Conservation (phyloP, 352 stramenopile species). For the Phytopythium cucurbitacearum region DNA sequence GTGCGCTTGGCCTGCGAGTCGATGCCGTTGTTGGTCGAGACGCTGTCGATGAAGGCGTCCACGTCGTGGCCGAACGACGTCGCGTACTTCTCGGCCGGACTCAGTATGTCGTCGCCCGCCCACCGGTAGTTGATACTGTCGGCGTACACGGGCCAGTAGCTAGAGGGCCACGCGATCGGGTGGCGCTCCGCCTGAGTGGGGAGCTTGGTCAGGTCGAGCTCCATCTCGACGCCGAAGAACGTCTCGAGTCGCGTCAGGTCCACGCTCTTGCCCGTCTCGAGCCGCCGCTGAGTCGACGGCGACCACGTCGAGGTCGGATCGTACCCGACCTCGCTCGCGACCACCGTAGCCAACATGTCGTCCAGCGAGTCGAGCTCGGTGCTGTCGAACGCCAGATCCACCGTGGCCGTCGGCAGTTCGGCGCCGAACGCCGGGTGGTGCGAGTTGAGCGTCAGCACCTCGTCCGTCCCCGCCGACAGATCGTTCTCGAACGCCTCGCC, state of each 20-base stretch:
- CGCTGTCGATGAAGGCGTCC: constrained; percentile 31
- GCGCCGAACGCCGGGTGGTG: constrained; percentile 26
- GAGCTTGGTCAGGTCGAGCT: constrained; percentile 47
- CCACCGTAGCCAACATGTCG: constrained; percentile 5
- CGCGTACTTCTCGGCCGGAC: constrained; percentile 51
- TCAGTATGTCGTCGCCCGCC: constrained; percentile 22
- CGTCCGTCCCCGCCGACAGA: constrained; percentile 13
- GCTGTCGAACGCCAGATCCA: constrained; percentile 8
- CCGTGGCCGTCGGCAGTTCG: constrained; percentile 21
- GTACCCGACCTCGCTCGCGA: constrained; percentile 8
- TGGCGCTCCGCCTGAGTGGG: constrained; percentile 34
- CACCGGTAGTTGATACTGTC: constrained; percentile 67
- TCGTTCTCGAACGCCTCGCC: constrained; percentile 21
- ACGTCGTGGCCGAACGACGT: constrained; percentile 39
- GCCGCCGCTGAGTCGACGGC: constrained; percentile 8
- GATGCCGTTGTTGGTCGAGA: constrained; percentile 43
- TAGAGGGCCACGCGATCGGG: constrained; percentile 55
- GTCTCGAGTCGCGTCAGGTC: constrained; percentile 49
- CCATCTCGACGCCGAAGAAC: constrained; percentile 40
- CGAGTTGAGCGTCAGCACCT: constrained; percentile 23
- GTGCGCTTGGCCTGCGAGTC: constrained; percentile 29
- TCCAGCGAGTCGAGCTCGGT: constrained; percentile 1
- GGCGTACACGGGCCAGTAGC: constrained; percentile 62
- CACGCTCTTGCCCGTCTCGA: constrained; percentile 33
- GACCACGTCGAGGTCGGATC: background rate